These are phyloP conservation scores for Phytophthora fragariae DNA, from an alignment of 352 stramenopile species.

Conservation along the genomic window DNA sequence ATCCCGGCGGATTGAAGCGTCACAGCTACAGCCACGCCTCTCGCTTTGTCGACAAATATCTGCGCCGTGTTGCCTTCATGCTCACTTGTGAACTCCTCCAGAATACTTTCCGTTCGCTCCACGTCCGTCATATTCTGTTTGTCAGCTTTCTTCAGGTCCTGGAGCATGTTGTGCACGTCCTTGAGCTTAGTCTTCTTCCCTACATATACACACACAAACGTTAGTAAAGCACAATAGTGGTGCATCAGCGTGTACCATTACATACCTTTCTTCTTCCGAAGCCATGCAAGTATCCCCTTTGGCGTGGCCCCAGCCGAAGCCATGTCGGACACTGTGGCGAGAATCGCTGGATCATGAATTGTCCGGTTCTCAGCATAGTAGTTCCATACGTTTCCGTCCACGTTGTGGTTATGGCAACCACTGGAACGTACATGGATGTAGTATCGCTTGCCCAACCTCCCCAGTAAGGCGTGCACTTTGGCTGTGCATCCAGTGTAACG, in stretches of 20 bases:
- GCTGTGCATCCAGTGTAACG: no score
- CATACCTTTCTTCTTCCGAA: not conserved
- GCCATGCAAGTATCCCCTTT: not conserved
- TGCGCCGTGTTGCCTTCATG: not conserved
- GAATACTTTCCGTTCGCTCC: not conserved
- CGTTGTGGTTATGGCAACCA: no score
- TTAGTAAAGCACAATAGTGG: no score
- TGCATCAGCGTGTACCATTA: no score
- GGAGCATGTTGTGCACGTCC: not conserved
- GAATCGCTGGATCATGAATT: no score
- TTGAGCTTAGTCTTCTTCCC: not conserved
- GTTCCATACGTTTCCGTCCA: no score
- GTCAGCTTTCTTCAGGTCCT: not conserved
- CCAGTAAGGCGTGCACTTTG: no score
- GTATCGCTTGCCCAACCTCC: no score
- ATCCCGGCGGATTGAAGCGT: not conserved
- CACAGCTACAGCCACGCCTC: not conserved
- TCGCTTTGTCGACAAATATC: not conserved
- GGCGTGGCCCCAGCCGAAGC: not conserved
- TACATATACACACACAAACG: not conserved
- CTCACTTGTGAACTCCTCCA: not conserved
- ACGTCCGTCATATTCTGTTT: not conserved
- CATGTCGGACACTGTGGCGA: not conserved
- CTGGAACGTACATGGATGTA: no score
- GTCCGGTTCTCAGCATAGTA: no score